Conservation (phyloP, 1,139 yeast species). For the Diutina mesorugosa region DNA sequence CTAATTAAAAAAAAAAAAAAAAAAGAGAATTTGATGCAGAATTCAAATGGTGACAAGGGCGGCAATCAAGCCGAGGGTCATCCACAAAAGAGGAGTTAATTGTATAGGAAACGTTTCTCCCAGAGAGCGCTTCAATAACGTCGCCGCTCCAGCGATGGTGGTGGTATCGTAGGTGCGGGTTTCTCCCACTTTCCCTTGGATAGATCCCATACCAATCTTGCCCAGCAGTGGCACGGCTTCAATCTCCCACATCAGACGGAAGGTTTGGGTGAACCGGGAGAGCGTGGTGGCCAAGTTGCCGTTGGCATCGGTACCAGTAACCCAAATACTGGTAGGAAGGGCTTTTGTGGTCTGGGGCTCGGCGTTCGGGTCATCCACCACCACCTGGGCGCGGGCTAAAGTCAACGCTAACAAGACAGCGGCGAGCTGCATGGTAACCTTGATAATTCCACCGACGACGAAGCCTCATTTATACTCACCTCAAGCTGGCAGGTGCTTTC, state of each 20-base stretch:
- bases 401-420: neutral
- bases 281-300: neutral
- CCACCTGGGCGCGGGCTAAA: neutral
- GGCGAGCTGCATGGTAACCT: neutral
- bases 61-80: neutral
- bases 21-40: neutral
- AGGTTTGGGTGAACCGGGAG: neutral
- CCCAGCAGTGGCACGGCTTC: neutral
- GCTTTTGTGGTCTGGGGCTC: conserved; percentile 6
- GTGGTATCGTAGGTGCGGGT: neutral
- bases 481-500: neutral
- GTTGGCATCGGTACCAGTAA: neutral
- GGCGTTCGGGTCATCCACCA: conserved; percentile 3
- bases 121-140: neutral
- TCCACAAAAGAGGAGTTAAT: neutral
- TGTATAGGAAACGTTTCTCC: neutral
- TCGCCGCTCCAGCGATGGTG: neutral
- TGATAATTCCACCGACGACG: neutral
- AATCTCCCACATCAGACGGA: neutral
- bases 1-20: neutral
- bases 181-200: neutral
- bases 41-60: neutral
- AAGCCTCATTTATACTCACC: neutral
- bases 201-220: neutral
- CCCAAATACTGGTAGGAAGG: neutral